Evolutionary conservation across 352 stramenopile species (phyloP).

Genomic region (Pythium chondricola): DNA sequence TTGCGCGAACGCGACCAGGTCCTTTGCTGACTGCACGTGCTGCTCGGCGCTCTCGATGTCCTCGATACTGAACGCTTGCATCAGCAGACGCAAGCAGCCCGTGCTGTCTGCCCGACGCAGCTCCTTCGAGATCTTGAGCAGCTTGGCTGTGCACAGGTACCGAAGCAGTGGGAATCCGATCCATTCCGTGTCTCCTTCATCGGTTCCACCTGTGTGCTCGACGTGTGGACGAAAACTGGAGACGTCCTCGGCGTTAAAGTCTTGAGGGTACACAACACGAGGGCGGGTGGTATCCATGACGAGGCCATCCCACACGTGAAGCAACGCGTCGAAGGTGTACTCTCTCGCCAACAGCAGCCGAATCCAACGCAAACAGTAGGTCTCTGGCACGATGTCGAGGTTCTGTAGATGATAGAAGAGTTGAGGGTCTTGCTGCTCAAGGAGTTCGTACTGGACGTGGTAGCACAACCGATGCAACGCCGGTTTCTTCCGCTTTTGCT

Average conservation of each 20-base stretch:
- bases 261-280: slow-evolving; percentile 28
- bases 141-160: slow-evolving; percentile 58
- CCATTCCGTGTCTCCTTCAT: slow-evolving; percentile 23
- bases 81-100: slow-evolving; percentile 64
- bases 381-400: slow-evolving; percentile 73
- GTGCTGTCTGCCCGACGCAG: slow-evolving; percentile 59
- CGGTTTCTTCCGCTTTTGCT: slow-evolving; percentile 24
- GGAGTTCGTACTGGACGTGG: slow-evolving; percentile 67
- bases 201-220: slow-evolving; percentile 13
- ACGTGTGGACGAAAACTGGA: too few species aligned
- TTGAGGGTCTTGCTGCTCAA: slow-evolving; percentile 76
- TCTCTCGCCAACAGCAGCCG: slow-evolving; percentile 74
- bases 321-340: slow-evolving; percentile 52
- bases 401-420: slow-evolving; percentile 77
- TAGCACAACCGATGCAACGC: slow-evolving; percentile 61
- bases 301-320: slow-evolving; percentile 68
- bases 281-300: slow-evolving; percentile 33
- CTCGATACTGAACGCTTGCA: slow-evolving; percentile 43
- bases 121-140: slow-evolving; percentile 48
- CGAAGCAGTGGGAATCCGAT: slow-evolving; percentile 61
- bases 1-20: slow-evolving; percentile 42
- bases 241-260: too few species aligned
- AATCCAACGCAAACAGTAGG: slow-evolving; percentile 78
- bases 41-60: slow-evolving; percentile 8
- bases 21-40: slow-evolving; percentile 12